These are phyloP conservation scores for Pythium dissotocum DNA, from an alignment of 352 stramenopile species.

Conservation along the genomic window DNA sequence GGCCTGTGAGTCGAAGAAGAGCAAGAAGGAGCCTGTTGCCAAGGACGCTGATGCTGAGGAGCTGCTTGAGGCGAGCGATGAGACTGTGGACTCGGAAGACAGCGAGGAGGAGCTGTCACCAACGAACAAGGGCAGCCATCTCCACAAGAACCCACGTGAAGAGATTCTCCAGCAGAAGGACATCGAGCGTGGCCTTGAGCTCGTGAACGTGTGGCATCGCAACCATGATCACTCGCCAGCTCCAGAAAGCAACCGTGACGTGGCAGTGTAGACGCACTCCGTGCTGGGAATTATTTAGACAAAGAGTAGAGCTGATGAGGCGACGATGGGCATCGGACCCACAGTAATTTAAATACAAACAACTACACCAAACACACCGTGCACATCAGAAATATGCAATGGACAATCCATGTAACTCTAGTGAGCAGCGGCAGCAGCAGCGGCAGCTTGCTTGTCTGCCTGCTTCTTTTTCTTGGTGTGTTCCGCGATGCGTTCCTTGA, in stretches of 20 bases:
- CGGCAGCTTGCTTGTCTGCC: constrained; percentile 48
- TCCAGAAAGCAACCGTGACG: not conserved
- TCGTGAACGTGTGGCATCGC: constrained; percentile 68
- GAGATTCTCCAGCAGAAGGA: constrained; percentile 43
- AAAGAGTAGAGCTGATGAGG: constrained; percentile 1
- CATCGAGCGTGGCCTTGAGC: constrained; percentile 58
- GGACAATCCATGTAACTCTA: not conserved
- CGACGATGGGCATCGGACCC: constrained; percentile 4
- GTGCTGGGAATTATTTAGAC: constrained; percentile 24
- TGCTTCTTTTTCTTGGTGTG: constrained; percentile 80
- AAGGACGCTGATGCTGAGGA: constrained; percentile 50
- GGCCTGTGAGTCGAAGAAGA: constrained; percentile 40
- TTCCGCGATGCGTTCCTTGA: constrained; percentile 73
- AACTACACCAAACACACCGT: not conserved
- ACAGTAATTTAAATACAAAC: constrained; percentile 30
- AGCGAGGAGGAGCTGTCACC: constrained; percentile 40
- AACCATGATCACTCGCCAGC: constrained; percentile 32
- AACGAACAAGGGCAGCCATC: constrained; percentile 25
- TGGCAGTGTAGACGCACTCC: not conserved
- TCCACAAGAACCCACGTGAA: constrained; percentile 32
- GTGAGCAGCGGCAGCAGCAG: constrained; percentile 16
- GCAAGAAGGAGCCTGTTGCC: constrained; percentile 29
- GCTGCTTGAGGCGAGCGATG: constrained; percentile 62
- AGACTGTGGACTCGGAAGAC: constrained; percentile 61
- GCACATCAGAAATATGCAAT: not conserved